Percentiles rank a stretch among this genome's conserved stretches.
These are phyloP conservation scores for Triangularia verruculosa DNA, from an alignment of 2,329 filamentous ascomycete species.

Conservation along the genomic window DNA sequence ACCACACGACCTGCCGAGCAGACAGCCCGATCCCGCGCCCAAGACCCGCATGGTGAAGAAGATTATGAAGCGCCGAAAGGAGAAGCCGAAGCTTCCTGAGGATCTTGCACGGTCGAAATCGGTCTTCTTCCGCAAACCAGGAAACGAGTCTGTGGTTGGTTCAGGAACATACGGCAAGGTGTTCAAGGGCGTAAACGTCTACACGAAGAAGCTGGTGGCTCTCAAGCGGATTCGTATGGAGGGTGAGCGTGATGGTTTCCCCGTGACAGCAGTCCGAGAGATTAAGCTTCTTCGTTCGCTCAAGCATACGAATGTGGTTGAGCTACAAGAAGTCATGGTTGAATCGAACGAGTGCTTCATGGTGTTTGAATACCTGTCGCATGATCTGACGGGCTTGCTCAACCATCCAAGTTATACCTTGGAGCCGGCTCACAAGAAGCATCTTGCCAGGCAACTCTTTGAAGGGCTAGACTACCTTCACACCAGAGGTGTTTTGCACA, in stretches of 20 bases:
- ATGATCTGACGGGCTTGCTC: constrained; percentile 90
- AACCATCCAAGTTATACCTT: constrained; percentile 92
- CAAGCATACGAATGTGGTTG: constrained; percentile 77
- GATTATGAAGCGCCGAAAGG: constrained; percentile 67
- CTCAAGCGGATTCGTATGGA: constrained; percentile 93
- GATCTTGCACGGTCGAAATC: constrained; percentile 79
- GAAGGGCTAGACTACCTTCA: constrained; percentile 93
- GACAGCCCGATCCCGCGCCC: constrained; percentile 39
- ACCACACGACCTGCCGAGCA: constrained; percentile 29
- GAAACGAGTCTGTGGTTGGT: constrained; percentile 95
- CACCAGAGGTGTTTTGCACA: constrained; percentile 86
- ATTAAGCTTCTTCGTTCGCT: constrained; percentile 89
- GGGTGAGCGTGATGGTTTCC: constrained; percentile 85
- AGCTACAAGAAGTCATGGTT: constrained; percentile 90
- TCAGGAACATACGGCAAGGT: constrained; percentile 96
- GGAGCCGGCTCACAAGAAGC: constrained; percentile 82
- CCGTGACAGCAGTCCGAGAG: constrained; percentile 85
- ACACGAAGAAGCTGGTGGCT: constrained; percentile 78
- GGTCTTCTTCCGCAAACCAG: constrained; percentile 90
- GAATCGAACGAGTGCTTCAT: constrained; percentile 99
- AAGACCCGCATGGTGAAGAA: constrained; percentile 63
- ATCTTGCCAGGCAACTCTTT: constrained; percentile 89
- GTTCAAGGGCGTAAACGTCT: constrained; percentile 91
- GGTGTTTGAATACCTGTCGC: constrained; percentile 97
- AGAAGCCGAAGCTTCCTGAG: constrained; percentile 65